Evolutionary conservation across 1,284 basidiomycete genomes (phyloP).

Genomic region (Xanthoconium separans): DNA sequence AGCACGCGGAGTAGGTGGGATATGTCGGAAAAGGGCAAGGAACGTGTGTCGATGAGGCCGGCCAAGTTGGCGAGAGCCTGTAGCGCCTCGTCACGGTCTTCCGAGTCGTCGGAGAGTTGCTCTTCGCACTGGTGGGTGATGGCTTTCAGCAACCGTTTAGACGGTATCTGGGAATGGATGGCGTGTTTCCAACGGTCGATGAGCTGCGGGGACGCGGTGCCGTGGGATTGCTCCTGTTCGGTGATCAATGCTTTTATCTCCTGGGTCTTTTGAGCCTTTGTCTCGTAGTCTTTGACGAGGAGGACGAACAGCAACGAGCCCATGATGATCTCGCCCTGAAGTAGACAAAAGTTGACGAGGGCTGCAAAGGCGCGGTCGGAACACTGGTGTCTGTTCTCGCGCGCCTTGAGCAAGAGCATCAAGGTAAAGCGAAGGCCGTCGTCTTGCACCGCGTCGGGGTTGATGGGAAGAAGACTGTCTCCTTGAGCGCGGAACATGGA

Average conservation of each 20-base stretch:
- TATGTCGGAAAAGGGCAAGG: constrained; percentile 45
- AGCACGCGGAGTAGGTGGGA: constrained; percentile 47
- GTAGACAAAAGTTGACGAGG: constrained; percentile 59
- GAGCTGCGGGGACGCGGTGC: constrained; percentile 9
- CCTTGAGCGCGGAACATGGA: constrained; percentile 10
- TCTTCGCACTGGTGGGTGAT: constrained; percentile 26
- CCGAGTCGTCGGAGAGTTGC: constrained; percentile 14
- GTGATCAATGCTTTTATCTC: constrained; percentile 25
- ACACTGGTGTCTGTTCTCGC: constrained; percentile 52
- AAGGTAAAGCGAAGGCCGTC: constrained; percentile 49
- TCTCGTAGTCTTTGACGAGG: constrained; percentile 63
- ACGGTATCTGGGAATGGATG: constrained; percentile 13
- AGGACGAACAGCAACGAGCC: constrained; percentile 67
- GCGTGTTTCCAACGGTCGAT: constrained; percentile 24
- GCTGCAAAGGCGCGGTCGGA: constrained; percentile 58
- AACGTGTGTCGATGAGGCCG: constrained; percentile 47
- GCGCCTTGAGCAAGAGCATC: constrained; percentile 51
- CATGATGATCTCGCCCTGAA: constrained; percentile 75
- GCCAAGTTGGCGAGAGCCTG: constrained; percentile 65
- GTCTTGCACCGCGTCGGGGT: constrained; percentile 31
- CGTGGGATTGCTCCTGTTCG: constrained; percentile 17
- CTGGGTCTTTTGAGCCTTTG: constrained; percentile 27
- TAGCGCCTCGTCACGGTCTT: constrained; percentile 32
- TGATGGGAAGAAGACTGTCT: constrained; percentile 17
- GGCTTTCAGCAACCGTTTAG: constrained; percentile 29